Conservation (phyloP, 805 yeast genomes). For the Soucietia sequanensis region DNA sequence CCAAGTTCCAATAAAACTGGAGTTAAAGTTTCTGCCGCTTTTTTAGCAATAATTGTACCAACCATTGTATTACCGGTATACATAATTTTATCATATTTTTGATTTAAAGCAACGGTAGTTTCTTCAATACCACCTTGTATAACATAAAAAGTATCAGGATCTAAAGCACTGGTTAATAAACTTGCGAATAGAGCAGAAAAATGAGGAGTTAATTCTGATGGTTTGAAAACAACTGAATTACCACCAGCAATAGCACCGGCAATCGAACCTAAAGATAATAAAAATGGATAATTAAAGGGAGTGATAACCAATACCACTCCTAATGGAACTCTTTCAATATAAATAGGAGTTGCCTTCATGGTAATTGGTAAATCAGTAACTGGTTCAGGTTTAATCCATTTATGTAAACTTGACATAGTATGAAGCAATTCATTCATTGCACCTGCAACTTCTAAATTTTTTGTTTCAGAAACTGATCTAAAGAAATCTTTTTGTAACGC, state of each 20-base stretch:
- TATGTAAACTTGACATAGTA: constrained; percentile 56
- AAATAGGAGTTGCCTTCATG: constrained; percentile 26
- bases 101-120: constrained; percentile 56
- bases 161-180: constrained; percentile 53
- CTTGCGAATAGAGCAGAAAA: constrained; percentile 56
- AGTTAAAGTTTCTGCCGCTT: constrained; percentile 83
- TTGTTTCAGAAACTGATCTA: constrained; percentile 62
- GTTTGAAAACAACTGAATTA: constrained; percentile 74
- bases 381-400: constrained; percentile 57
- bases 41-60: constrained; percentile 72
- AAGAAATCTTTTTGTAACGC: constrained; percentile 70
- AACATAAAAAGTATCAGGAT: constrained; percentile 53
- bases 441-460: constrained; percentile 53
- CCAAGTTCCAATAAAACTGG: constrained; percentile 85
- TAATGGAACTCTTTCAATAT: constrained; percentile 38
- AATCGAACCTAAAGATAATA: constrained; percentile 62
- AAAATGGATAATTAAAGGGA: constrained; percentile 80
- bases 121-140: constrained; percentile 74
- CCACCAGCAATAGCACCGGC: constrained; percentile 86
- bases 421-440: constrained; percentile 54
- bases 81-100: constrained; percentile 76
- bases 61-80: constrained; percentile 81
- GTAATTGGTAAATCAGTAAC: constrained; percentile 37
- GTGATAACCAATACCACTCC: constrained; percentile 75
- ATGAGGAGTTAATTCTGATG: constrained; percentile 69